Evolutionary conservation across 805 yeast species (phyloP), one percentile per base, ranked within the genome.

Genomic region (Lipomyces oligophaga): DNA sequence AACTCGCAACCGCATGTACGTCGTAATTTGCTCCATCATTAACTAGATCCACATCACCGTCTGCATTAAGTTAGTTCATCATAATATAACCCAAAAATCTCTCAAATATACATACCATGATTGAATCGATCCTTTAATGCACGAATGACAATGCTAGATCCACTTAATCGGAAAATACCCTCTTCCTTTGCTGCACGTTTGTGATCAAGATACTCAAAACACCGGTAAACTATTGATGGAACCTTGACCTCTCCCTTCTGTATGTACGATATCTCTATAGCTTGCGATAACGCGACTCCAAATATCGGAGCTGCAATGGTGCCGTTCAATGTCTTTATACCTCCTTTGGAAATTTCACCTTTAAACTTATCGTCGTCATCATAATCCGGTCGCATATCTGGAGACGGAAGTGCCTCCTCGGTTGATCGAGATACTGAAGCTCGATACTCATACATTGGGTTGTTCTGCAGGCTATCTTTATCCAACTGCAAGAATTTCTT

Each of bases 151-250:
- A 87, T 75, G 45, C 88, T 83, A 30, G 95, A 85, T 3, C 97
- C 97, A 65, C 89, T 85, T 47, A 88, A 69, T 52, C 98, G 73
- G 69, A 93, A 93, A 2, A 90, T 77, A 8, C 98, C 98, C 60
- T 88, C 95, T 63, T 86, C 93, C 52, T 76, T 76, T n/a, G 81
- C 70, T 0, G 95, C 95, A 19, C 81, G 79, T 21, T 80, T 75
- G 31, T 71, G 73, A 40, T 74, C 73, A 40, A 90, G 70, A 55
- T 75, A 85, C 46, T 78, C 83, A 27, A 89, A 60, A 60, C 96
- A 87, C 49, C 95, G 68, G 58, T 69, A 83, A 15, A 86, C 77
- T 5, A 90, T 80, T 33, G 88, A 79, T 1, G 98, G 97, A 16
- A 83, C 72, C 13, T 41, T 47, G 8, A 52, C 54, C 7, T 41